Evolutionary conservation across 106 monocot genomes (phyloP), one percentile per base, ranked within the genome.

Genomic region (Apostasia shenzhenica): DNA sequence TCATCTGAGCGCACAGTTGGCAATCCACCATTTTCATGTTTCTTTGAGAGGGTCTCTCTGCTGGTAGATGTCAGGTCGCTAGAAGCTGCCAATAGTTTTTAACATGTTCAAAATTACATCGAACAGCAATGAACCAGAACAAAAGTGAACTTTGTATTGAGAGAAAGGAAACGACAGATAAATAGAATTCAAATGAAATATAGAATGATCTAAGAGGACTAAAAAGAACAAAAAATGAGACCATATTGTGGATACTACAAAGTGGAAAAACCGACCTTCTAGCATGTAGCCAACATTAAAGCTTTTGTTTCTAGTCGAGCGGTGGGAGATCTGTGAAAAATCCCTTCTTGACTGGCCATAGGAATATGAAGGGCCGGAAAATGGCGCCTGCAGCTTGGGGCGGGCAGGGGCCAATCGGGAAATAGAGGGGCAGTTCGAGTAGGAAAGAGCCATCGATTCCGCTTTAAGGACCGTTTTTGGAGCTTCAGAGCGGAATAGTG

Each of bases 1-100:
- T 72, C 81, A 61, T 81, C 58, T 41, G 81, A 75, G 45, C 73
- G 51, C 61, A 70, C 48, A 48, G 46, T 44, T 48, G 61, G 61
- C 6, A 82, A 50, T 59, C 70, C 47, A 13, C 85, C 82, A 80
- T 91, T 87, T 52, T 82, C 82, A 44, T 72, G 48, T 45, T 83
- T 76, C 49, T 76, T 59, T 65, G 74, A 50, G 10, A 59, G 63
- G n/a, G 49, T 44, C 42, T 80, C 80, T 71, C 78, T 70, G 41
- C 14, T 40, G 56, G 67, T 54, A 4, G 49, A 14, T 3, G 44
- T 3, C 50, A 72, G 63, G 14, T 79, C 74, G 54, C n/a, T 60
- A 41, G 37, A 63, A 66, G 83, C 66, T 67, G 42, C 45, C 50
- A 72, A 68, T 45, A 49, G 12, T 54, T 11, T 65, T 8, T 63